Evolutionary conservation across 2,329 filamentous ascomycete genomes (phyloP), one percentile per base, ranked within the genome.

Genomic region (Orbilia ellipsospora): DNA sequence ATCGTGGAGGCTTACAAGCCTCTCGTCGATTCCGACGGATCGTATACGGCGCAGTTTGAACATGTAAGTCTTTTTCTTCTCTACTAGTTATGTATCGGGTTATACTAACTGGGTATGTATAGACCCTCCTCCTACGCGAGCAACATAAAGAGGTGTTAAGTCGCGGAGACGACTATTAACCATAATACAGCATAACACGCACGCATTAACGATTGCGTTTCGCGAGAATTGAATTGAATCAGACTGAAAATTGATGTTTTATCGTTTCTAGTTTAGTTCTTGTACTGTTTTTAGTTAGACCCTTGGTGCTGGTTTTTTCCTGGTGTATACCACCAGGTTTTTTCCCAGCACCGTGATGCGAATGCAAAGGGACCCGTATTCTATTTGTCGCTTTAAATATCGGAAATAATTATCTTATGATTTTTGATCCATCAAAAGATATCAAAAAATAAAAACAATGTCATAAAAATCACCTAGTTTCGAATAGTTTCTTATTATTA

Each of bases 1-100:
- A 68, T 97, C 79, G 92, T 97, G 50, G 92, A 97, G 83, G 89
- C 92, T 50, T 97, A 97, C 81, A 92, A 45, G 93, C 94, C 44
- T 85, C 97, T 79, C 90, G 91, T 79, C 94, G 97, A 84, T 90
- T 54, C 68, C 93, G 84, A 96, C 95, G 87, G 94, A 70, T 96
- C 92, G 31, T 97, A 96, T 83, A 96, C 93, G 23, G 94, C 94
- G 77, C 94, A 97, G 82, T 96, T 89, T 81, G 94, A 97, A 86
- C 94, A 97, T 84, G 93, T 96, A 84, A 87, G 91, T 16, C 3
- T 23, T 28, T 60, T 7, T 51, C 12, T 45, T 20, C 2, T 28
- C 15, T 8, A 5, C 31, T 42, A 10, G 6, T 56, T 8, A 26
- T 23, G 15, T 28, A n/a, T n/a, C n/a, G n/a, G n/a, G n/a, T n/a